These are phyloP conservation scores for Colletotrichum abscissum DNA, from an alignment of 2,329 filamentous ascomycete genomes.

Conservation along the genomic window DNA sequence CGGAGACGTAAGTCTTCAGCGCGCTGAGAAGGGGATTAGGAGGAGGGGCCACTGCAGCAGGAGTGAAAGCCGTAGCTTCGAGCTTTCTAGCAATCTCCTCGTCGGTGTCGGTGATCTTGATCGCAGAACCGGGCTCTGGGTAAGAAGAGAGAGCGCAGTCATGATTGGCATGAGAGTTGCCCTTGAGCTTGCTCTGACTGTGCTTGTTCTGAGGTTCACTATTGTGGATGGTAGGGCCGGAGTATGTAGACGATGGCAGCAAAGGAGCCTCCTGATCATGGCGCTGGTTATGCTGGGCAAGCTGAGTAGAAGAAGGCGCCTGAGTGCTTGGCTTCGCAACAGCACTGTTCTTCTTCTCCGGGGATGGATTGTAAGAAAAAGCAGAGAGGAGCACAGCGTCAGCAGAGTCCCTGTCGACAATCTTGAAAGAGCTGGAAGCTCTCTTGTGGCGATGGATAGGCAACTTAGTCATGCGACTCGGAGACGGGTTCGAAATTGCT, in stretches of 20 bases:
- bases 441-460: constrained; percentile 26
- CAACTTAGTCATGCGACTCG: not conserved
- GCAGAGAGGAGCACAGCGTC: constrained; percentile 8
- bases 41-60: not conserved
- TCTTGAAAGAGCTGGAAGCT: constrained; percentile 15
- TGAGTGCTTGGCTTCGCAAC: not conserved
- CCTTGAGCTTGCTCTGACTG: not conserved
- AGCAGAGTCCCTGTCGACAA: constrained; percentile 7
- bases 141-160: not conserved
- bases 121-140: not conserved
- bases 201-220: not conserved
- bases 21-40: not conserved
- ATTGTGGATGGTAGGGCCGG: not conserved
- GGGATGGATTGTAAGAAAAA: not conserved
- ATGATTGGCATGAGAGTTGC: not conserved
- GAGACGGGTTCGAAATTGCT: not conserved
- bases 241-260: not conserved
- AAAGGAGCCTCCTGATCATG: not conserved
- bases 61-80: not conserved
- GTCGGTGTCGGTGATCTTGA: not conserved
- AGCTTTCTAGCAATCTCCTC: not conserved
- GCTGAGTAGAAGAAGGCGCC: not conserved
- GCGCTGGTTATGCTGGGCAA: not conserved
- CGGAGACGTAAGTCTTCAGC: not conserved
- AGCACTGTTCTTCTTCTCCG: not conserved